phyloP scores from a whole-genome alignment of 257 asterid species.

The Haberlea rhodopensis region DNA sequence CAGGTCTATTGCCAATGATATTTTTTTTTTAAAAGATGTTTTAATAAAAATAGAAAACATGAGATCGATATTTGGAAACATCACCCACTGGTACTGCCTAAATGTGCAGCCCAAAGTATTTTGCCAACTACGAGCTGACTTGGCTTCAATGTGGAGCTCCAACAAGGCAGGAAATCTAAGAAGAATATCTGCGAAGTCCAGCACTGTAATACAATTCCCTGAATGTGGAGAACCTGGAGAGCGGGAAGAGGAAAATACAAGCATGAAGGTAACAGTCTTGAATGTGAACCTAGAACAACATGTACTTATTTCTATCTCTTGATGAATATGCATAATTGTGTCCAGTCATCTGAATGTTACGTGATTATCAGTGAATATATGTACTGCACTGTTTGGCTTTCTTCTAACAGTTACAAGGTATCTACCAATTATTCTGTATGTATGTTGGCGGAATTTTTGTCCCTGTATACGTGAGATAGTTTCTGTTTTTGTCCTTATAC shows the following conservation, averaged over 20 bases:
- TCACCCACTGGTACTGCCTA: constrained; percentile 24
- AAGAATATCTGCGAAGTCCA: constrained; percentile 51
- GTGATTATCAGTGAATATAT: background rate
- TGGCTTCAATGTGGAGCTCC: constrained; percentile 88
- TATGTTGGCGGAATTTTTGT: background rate
- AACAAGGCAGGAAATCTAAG: constrained; percentile 54
- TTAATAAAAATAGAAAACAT: no score
- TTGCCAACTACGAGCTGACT: constrained; percentile 75
- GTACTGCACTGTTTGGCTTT: background rate
- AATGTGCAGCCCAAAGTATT: constrained; percentile 74
- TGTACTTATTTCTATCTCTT: constrained; percentile 5
- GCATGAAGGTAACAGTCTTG: constrained; percentile 62
- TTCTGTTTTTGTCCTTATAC: constrained; percentile 21
- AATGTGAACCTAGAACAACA: constrained; percentile 15
- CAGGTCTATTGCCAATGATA: constrained; percentile 54
- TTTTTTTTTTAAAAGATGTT: constrained; percentile 3
- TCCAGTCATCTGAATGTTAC: background rate
- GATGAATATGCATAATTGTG: constrained; percentile 3
- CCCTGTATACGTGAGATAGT: constrained; percentile 17
- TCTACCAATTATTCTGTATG: background rate
- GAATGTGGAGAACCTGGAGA: constrained; percentile 51
- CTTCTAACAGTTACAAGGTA: background rate
- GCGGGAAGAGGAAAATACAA: constrained; percentile 51
- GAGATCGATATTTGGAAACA: constrained; percentile 5
- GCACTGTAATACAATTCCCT: constrained; percentile 33